phyloP scores from a whole-genome alignment of 192 early-diverging fungal genomes.

The Backusella tarrabulga region DNA sequence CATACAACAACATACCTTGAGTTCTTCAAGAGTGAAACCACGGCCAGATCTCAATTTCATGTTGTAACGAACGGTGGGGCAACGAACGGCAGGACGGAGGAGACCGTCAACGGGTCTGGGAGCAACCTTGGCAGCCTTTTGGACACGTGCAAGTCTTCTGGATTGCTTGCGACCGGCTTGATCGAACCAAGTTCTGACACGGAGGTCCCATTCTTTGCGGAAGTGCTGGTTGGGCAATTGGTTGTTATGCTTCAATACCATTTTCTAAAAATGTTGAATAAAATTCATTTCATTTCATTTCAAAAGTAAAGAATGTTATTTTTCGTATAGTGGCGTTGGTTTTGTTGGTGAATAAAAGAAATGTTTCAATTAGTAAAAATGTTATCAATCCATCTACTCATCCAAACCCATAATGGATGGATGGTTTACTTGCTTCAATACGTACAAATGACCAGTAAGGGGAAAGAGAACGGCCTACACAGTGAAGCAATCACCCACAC shows the following conservation, averaged over 20 bases:
- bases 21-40: conserved; percentile 98
- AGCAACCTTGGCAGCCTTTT: conserved; percentile 95
- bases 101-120: conserved; percentile 96
- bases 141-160: conserved; percentile 81
- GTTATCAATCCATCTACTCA: not conserved
- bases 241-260: conserved; percentile 90
- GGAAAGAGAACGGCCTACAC: conserved; percentile 25
- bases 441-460: conserved; percentile 33
- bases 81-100: conserved; percentile 94
- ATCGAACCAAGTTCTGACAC: conserved; percentile 99
- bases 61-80: conserved; percentile 99
- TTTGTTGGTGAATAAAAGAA: not conserved
- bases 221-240: conserved; percentile 94
- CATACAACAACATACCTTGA: conserved; percentile 67
- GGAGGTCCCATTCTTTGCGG: conserved; percentile 98
- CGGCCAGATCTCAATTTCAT: conserved; percentile 93
- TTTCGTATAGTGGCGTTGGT: not conserved
- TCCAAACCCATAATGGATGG: not conserved
- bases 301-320: not conserved
- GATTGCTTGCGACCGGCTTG: conserved; percentile 95
- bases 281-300: not conserved
- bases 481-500: not conserved
- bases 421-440: conserved; percentile 7
- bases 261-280: conserved; percentile 14
- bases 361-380: not conserved